Evolutionary conservation across 2,329 filamentous ascomycete species (phyloP), one percentile per base, ranked within the genome.

Genomic region (Fusarium xyrophilum): DNA sequence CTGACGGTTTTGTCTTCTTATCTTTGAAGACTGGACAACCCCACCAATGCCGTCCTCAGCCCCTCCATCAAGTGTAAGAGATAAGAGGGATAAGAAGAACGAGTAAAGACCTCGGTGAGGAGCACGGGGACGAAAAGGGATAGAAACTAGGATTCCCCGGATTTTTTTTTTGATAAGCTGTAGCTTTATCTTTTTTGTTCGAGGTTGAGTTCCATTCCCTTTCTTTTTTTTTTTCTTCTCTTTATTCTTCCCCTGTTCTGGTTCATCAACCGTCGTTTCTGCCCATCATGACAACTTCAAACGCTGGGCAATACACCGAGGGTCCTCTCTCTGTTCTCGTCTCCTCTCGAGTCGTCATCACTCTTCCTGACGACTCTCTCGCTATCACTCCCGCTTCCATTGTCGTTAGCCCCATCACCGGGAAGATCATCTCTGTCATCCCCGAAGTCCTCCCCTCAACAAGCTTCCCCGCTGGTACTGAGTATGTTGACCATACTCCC

Each of bases 401-500:
- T 62, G 85, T 91, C 58, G 83, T 97, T 72, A 97, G 93, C 4
- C 86, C 88, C 10, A 77, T 78, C 42, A 94, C 93, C 1, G 96
- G 96, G 75, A 97, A 94, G 81, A 96, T 98, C 74, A 85, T 90
- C 44, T 88, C 89, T 5, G 86, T 97, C 65, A 87, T 90, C 68
- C 87, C 91, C 58, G 86, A 87, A 28, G 84, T 97, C 52, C 84
- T 97, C n/a, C 91, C 93, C 2, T 77, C 81, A n/a, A 86, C 87
- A 9, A 86, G 88, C 42, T 97, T 98, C 77, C 91, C 93, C 2
- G 76, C 84, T 0, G 88, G 87, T 39, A 89, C 90, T 11, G 83
- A 85, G 9, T 98, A 98, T 79, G 85, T 88, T 71, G 90, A 99
- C 82, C 89, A 97, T 81, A 93, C 91, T 25, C 93, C 95, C 14